phyloP scores from a whole-genome alignment of 2,329 filamentous ascomycete genomes.

The Diaporthe citrichinensis region DNA sequence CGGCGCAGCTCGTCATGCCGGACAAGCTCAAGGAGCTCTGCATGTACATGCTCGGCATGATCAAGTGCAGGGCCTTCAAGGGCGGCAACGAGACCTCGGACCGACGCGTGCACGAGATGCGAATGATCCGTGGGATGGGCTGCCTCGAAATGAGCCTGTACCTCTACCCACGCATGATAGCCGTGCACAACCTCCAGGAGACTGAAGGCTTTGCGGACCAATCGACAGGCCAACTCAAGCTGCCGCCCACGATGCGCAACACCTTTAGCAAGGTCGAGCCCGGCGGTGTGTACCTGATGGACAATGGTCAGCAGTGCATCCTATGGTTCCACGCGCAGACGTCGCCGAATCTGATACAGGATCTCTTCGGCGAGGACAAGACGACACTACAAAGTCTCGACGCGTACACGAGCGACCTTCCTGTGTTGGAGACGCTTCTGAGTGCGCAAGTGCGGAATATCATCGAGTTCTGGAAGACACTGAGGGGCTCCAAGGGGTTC shows the following conservation, averaged over 20 bases:
- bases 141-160: conserved; percentile 89
- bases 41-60: conserved; percentile 92
- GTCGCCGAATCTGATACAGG: conserved; percentile 89
- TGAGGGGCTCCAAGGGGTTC: conserved; percentile 88
- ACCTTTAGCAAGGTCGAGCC: conserved; percentile 92
- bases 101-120: conserved; percentile 90
- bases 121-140: conserved; percentile 90
- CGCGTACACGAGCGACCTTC: conserved; percentile 83
- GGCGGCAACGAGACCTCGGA: conserved; percentile 92
- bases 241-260: conserved; percentile 85
- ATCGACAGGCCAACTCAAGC: conserved; percentile 86
- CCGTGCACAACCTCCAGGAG: conserved; percentile 89
- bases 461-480: conserved; percentile 84
- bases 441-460: conserved; percentile 97
- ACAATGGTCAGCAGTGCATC: conserved; percentile 93
- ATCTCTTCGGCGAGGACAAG: conserved; percentile 88
- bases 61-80: conserved; percentile 95
- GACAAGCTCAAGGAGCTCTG: conserved; percentile 96
- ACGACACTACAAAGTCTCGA: conserved; percentile 82
- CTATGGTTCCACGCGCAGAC: conserved; percentile 95
- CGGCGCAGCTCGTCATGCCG: conserved; percentile 92
- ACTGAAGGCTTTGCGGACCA: conserved; percentile 92
- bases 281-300: conserved; percentile 93
- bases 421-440: conserved; percentile 89
- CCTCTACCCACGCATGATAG: conserved; percentile 93